A percentile compares a stretch with the other conserved stretches of the same genome.
These are phyloP conservation scores for Echinochloa phyllopogon DNA, from an alignment of 176 grass and related monocot genomes.

Conservation along the genomic window DNA sequence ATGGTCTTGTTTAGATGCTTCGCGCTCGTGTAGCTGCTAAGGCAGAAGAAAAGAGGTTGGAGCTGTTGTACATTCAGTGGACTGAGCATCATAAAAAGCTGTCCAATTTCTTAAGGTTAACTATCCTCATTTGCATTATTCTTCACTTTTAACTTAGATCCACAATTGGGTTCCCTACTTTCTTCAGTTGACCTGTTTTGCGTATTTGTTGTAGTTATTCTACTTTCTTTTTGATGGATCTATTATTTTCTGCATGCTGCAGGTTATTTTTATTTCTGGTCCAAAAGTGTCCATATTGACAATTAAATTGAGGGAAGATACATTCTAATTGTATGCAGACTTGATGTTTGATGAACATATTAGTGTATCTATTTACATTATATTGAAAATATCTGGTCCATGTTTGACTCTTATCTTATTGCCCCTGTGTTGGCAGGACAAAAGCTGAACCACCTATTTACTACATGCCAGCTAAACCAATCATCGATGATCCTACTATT, in stretches of 20 bases:
- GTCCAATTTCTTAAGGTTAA: slow-evolving; percentile 98
- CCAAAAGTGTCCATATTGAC: slow-evolving; percentile 99
- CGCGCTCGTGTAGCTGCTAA: slow-evolving; percentile 95
- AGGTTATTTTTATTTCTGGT: slow-evolving; percentile 99
- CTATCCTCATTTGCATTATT: slow-evolving; percentile 31
- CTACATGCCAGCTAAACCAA: slow-evolving; percentile 83
- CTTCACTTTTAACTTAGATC: slow-evolving; percentile 5
- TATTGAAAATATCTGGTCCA: slow-evolving; percentile 37
- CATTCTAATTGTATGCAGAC: slow-evolving; percentile 73
- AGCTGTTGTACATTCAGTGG: slow-evolving; percentile 93
- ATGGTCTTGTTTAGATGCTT: slow-evolving; percentile 62
- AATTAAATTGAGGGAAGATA: slow-evolving; percentile 98
- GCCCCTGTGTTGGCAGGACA: slow-evolving; percentile 70
- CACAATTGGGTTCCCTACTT: slow-evolving; percentile 17
- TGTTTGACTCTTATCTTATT: slow-evolving; percentile 39
- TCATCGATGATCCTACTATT: slow-evolving; percentile 67
- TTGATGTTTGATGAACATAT: slow-evolving; percentile 58
- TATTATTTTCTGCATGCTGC: slow-evolving; percentile 56
- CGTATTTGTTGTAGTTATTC: slow-evolving; percentile 16
- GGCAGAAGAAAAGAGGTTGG: slow-evolving; percentile 91
- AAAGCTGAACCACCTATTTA: slow-evolving; percentile 93
- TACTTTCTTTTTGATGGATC: slow-evolving; percentile 39
- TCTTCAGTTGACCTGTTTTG: slow-evolving; percentile 10
- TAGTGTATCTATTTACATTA: slow-evolving; percentile 47
- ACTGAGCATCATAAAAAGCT: slow-evolving; percentile 96